Conservation (phyloP, 345 rosid genomes). For the Lagerstroemia speciosa region DNA sequence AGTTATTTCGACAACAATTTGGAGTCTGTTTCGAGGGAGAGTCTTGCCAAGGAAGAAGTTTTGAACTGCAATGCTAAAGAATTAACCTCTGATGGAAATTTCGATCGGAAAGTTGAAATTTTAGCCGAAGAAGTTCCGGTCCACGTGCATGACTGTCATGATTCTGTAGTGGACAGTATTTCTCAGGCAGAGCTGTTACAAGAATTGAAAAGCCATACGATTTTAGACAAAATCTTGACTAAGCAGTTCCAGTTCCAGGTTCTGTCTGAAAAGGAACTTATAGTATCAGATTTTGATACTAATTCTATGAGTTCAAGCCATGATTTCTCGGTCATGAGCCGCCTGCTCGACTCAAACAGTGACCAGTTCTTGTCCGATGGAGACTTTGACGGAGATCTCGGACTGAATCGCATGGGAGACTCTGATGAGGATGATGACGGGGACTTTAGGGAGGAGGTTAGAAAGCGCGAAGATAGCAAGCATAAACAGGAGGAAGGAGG, state of each 20-base stretch:
- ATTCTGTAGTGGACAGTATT: background rate
- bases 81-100: slow-evolving; percentile 6
- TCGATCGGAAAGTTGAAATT: background rate
- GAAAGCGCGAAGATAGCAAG: slow-evolving; percentile 20
- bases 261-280: slow-evolving; percentile 33
- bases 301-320: slow-evolving; percentile 50
- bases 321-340: slow-evolving; percentile 29
- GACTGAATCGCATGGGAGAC: slow-evolving; percentile 13
- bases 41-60: slow-evolving; percentile 22
- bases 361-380: slow-evolving; percentile 52
- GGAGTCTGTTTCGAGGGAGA: slow-evolving; percentile 22
- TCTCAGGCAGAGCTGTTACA: background rate
- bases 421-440: slow-evolving; percentile 10
- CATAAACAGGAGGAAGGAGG: background rate
- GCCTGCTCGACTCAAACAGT: slow-evolving; percentile 25
- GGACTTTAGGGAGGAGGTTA: slow-evolving; percentile 4
- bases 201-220: slow-evolving; percentile 11
- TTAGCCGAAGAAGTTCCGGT: background rate
- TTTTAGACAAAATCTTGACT: slow-evolving; percentile 7
- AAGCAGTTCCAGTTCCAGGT: slow-evolving; percentile 23
- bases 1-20: slow-evolving; percentile 10
- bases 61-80: slow-evolving; percentile 33
- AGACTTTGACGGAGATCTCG: slow-evolving; percentile 32
- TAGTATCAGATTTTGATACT: slow-evolving; percentile 34
- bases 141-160: background rate